phyloP scores from a whole-genome alignment of 2,329 filamentous ascomycete genomes.

The Clathrospora elynae region DNA sequence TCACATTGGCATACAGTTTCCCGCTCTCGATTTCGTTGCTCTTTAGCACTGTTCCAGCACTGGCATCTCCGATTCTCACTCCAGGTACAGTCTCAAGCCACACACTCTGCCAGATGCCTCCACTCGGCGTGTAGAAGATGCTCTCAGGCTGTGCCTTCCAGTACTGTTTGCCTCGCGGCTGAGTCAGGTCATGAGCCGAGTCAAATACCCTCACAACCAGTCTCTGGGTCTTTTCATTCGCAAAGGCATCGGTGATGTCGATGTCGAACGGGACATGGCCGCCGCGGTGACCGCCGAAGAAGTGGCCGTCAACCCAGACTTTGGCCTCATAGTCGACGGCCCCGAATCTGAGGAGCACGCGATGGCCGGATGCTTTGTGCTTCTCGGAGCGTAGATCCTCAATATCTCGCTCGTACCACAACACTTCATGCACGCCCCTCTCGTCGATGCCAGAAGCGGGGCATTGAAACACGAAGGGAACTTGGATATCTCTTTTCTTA shows the following conservation, averaged over 20 bases:
- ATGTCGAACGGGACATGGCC: conserved; percentile 64
- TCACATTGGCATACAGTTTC: conserved; percentile 57
- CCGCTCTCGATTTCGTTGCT: conserved; percentile 61
- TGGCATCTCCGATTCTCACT: conserved; percentile 60
- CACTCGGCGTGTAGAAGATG: conserved; percentile 64
- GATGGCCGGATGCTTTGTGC: conserved; percentile 49
- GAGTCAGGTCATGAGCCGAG: conserved; percentile 66
- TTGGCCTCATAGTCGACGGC: conserved; percentile 67
- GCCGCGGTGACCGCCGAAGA: conserved; percentile 61
- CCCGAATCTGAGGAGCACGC: conserved; percentile 61
- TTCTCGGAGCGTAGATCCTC: conserved; percentile 55
- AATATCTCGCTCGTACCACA: conserved; percentile 67
- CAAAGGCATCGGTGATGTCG: conserved; percentile 60
- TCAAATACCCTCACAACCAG: conserved; percentile 66
- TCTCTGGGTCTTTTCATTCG: conserved; percentile 18
- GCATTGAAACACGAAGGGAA: conserved; percentile 70
- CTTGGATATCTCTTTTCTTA: conserved; percentile 60
- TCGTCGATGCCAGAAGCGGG: conserved; percentile 67
- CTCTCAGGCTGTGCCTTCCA: conserved; percentile 66
- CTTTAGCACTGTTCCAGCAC: conserved; percentile 62
- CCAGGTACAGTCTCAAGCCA: conserved; percentile 62
- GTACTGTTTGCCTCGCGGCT: conserved; percentile 71
- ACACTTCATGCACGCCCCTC: conserved; percentile 66
- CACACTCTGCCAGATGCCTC: conserved; percentile 64
- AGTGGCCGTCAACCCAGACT: conserved; percentile 61